Base-by-base conservation (phyloP, 495 filamentous ascomycete species). In the Podospora bellae-mahoneyi region DNA sequence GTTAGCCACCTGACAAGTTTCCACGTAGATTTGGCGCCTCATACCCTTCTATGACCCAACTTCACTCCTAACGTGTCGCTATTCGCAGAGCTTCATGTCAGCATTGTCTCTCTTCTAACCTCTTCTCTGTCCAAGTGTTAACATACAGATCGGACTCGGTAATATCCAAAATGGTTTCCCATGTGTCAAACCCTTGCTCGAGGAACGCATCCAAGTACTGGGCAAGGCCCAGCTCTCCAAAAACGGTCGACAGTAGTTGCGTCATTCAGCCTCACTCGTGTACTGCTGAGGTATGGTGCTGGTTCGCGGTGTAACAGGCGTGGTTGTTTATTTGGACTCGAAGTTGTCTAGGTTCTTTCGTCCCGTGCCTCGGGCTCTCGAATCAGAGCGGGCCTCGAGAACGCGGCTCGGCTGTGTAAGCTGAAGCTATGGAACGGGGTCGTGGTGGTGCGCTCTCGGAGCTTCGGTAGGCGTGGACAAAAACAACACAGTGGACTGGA, bases 101-200 rank as follows among this genome's bases (percentile, higher is more conserved):
- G 71, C 64, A 67, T n/a, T 7, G 26, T 20, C 9, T 10, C 16
- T 60, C 20, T 27, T 57, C 26, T n/a, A 2, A 53, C 23, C 13
- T 39, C 27, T 13, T 30, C 34, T 34, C 54, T 32, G 23, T 23
- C 23, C 23, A 23, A 23, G 15, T 60, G 20, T 18, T 32, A 30
- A 70, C 89, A 76, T 81, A 91, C 87, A 93, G 81, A 77, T 93
- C 91, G 54, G 90, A 88, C 77, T 93, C 91, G 58, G 89, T 92
- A 60, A 93, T 92, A 64, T 93, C 91, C 64, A 91, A 78, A 57
- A 93, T 84, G 5, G 89, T 91, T 48, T 92, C 89, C 91, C 91
- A 93, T 53, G 87, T 87, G 76, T 93, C 90, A 73, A 93, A 93
- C 20, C 90, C 91, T 74, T 92, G 90, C 19, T 88, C 86, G 28